phyloP scores from a whole-genome alignment of 768 basidiomycete genomes.

The Lactifluus pinguis region DNA sequence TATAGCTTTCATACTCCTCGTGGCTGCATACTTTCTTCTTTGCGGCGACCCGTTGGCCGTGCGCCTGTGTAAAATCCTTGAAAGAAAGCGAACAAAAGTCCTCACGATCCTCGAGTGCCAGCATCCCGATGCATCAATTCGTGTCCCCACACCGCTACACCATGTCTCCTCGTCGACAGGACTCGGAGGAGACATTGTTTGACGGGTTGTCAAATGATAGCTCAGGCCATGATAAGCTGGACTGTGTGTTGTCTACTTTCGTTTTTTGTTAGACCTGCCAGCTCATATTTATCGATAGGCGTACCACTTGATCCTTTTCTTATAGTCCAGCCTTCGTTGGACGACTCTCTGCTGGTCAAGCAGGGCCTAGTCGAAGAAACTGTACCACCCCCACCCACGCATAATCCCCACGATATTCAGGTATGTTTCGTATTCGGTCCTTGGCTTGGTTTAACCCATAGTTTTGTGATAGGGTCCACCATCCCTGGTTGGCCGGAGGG shows the following conservation, averaged over 20 bases:
- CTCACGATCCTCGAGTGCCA: not conserved
- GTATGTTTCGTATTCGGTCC: not conserved
- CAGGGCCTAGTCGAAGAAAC: slow-evolving; percentile 15
- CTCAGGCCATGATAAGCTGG: not conserved
- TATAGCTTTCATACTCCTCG: slow-evolving; percentile 18
- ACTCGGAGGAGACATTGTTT: slow-evolving; percentile 2
- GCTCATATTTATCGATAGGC: not conserved
- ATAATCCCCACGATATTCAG: slow-evolving; percentile 13
- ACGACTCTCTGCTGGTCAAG: slow-evolving; percentile 16
- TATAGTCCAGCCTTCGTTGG: slow-evolving; percentile 15
- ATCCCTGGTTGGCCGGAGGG: not conserved
- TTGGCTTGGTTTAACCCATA: not conserved
- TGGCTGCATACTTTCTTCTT: slow-evolving; percentile 20
- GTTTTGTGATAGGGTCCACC: not conserved
- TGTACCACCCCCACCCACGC: slow-evolving; percentile 6
- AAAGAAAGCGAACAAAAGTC: not conserved
- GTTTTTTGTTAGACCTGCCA: not conserved
- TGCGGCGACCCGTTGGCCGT: slow-evolving; percentile 20
- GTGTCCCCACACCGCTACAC: not conserved
- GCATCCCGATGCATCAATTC: not conserved
- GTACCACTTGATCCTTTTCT: slow-evolving; percentile 14
- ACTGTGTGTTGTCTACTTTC: not conserved
- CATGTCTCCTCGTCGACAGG: not conserved
- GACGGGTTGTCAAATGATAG: not conserved
- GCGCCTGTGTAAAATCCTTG: slow-evolving; percentile 12